phyloP scores from a whole-genome alignment of 2,329 filamentous ascomycete genomes.

The Trichoderma aggressivum region DNA sequence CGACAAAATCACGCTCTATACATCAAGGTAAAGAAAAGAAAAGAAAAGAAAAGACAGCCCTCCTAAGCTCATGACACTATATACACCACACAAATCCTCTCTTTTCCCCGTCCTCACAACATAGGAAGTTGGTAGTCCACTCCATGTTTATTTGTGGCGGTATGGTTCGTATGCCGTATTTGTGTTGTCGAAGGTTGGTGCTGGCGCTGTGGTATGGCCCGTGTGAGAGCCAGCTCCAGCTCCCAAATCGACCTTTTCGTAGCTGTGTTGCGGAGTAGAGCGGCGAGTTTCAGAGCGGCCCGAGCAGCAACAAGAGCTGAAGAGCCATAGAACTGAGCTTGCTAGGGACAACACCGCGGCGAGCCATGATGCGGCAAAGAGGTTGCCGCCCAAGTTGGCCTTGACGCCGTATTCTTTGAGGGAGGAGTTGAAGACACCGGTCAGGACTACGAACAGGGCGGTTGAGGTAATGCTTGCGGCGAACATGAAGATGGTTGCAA shows the following conservation, averaged over 20 bases:
- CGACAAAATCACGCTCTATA: background rate
- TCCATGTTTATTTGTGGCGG: background rate
- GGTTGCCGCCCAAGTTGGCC: background rate
- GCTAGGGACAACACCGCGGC: background rate
- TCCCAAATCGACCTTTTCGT: conserved; percentile 6
- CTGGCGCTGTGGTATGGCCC: background rate
- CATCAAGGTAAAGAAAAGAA: background rate
- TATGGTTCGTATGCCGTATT: conserved; percentile 11
- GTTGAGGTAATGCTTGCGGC: conserved; percentile 2
- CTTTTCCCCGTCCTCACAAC: background rate
- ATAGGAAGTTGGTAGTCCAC: background rate
- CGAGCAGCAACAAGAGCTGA: conserved; percentile 11
- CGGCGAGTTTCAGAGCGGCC: conserved; percentile 3
- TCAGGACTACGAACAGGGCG: background rate
- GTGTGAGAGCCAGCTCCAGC: background rate
- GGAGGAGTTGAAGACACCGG: background rate
- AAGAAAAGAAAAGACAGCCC: background rate
- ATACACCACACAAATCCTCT: background rate
- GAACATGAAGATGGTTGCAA: background rate
- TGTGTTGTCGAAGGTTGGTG: background rate
- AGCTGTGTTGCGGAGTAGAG: background rate
- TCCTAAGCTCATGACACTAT: background rate
- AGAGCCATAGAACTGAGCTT: conserved; percentile 3
- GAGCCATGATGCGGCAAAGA: conserved; percentile 12
- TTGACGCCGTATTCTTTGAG: conserved; percentile 1